Evolutionary conservation across 768 basidiomycete genomes (phyloP), one percentile per base, ranked within the genome.

Genomic region (Boletus rufocinnamomeus): DNA sequence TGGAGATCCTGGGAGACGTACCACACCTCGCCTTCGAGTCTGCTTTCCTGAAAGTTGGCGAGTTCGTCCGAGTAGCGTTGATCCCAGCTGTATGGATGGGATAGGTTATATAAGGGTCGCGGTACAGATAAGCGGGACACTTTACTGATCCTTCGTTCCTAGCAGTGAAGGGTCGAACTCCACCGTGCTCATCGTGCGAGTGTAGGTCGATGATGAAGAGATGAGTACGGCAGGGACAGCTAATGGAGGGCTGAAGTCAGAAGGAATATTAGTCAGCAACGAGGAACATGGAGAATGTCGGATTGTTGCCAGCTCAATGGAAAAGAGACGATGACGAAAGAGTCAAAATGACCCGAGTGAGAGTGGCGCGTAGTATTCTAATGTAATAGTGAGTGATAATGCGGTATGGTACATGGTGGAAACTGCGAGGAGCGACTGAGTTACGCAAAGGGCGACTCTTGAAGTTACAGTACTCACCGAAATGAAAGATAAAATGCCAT

Each of bases 21-120:
- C 92, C 92, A 94, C 27, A 91, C 78, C 72, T 94, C 92, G 37
- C 92, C 92, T 71, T 92, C 90, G 67, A 93, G 90, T 21, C 88
- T 87, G 32, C 85, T 83, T 51, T 91, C 92, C 32, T 84, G 75
- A 60, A 91, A 93, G 66, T 89, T 89, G 38, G 68, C 70, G 34
- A 93, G 73, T 66, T 94, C 92, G 43, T 80, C 77, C 40, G 84
- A 76, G 71, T 93, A 94, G 9, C 89, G 85, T 44, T 77, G 64
- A 67, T 93, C 89, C 92, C 92, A 93, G 70, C 91, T 93, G 47
- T 51, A 17, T 23, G 62, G 35, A 46, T 30, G 25, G 28, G 25
- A 30, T 30, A 46, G 44, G 50, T 54, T 25, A 60, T 37, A n/a
- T n/a, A n/a, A n/a, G n/a, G n/a, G 19, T 55, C 23, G 37, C n/a